Percentiles rank a stretch among this genome's conserved stretches.
Evolutionary conservation across 2,329 filamentous ascomycete genomes (phyloP).

Genomic region (Macrophomina phaseolina): DNA sequence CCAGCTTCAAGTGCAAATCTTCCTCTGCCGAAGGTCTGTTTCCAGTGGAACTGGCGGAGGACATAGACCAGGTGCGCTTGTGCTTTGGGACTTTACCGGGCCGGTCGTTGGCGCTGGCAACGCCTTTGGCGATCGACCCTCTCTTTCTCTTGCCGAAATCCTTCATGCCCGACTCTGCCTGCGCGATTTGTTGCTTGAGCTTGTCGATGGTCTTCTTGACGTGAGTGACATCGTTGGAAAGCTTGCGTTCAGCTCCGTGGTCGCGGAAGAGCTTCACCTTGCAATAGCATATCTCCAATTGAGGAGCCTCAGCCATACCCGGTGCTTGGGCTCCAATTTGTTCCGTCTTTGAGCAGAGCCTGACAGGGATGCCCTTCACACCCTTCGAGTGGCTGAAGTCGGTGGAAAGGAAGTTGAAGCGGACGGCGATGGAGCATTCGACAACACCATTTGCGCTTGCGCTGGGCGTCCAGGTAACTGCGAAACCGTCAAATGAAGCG

Average conservation of each 20-base stretch:
- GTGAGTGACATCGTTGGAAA: slow-evolving; percentile 92
- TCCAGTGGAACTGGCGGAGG: slow-evolving; percentile 63
- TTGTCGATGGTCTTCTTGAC: slow-evolving; percentile 98
- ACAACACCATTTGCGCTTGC: slow-evolving; percentile 66
- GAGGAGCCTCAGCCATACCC: slow-evolving; percentile 54
- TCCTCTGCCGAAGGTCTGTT: slow-evolving; percentile 61
- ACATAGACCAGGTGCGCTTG: slow-evolving; percentile 94
- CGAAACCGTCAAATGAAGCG: slow-evolving; percentile 92
- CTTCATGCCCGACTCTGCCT: slow-evolving; percentile 67
- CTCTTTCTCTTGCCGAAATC: slow-evolving; percentile 67
- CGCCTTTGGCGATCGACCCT: slow-evolving; percentile 53
- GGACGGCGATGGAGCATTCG: slow-evolving; percentile 86
- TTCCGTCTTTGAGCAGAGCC: slow-evolving; percentile 90
- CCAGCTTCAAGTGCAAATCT: slow-evolving; percentile 78
- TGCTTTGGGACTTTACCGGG: slow-evolving; percentile 88
- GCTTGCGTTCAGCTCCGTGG: slow-evolving; percentile 91
- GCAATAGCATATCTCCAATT: slow-evolving; percentile 83
- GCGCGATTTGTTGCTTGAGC: slow-evolving; percentile 88
- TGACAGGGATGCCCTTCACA: slow-evolving; percentile 94
- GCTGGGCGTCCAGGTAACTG: slow-evolving; percentile 79
- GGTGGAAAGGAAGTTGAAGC: slow-evolving; percentile 98
- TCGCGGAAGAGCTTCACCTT: slow-evolving; percentile 97
- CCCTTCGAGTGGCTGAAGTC: slow-evolving; percentile 99
- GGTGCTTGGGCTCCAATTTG: slow-evolving; percentile 52
- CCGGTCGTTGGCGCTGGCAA: slow-evolving; percentile 60